phyloP scores from a whole-genome alignment of 2,329 filamentous ascomycete genomes.

The Ascocoryne sarcoides region DNA sequence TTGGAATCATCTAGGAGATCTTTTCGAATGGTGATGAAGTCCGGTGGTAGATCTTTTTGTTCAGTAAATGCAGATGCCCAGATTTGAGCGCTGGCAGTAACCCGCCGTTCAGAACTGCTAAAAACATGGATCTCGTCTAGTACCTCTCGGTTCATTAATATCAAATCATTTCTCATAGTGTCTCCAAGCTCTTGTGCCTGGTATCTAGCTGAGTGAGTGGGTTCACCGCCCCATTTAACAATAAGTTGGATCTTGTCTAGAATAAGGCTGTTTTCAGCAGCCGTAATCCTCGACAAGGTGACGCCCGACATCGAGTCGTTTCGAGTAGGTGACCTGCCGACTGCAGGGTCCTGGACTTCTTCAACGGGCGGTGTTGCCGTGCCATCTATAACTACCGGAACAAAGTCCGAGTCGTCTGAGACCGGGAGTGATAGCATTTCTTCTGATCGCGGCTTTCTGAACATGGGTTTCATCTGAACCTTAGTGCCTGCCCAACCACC shows the following conservation, averaged over 20 bases:
- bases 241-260: conserved; percentile 95
- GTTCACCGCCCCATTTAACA: conserved; percentile 98
- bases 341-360: conserved; percentile 22
- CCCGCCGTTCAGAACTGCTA: conserved; percentile 88
- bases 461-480: conserved; percentile 99
- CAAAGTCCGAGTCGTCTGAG: not conserved
- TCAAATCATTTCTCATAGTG: conserved; percentile 91
- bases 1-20: conserved; percentile 96
- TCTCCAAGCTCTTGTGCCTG: conserved; percentile 91
- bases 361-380: conserved; percentile 4
- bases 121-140: conserved; percentile 90
- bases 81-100: conserved; percentile 93
- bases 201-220: conserved; percentile 93
- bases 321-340: conserved; percentile 45
- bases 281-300: conserved; percentile 88
- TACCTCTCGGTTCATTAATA: conserved; percentile 85
- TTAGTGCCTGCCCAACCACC: conserved; percentile 93
- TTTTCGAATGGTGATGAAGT: conserved; percentile 86
- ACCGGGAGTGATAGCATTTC: conserved; percentile 32
- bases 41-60: conserved; percentile 73
- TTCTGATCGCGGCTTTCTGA: conserved; percentile 74
- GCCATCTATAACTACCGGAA: not conserved
- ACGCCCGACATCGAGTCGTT: conserved; percentile 83
- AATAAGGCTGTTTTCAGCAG: conserved; percentile 84
- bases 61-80: conserved; percentile 86